Conservation (phyloP, 805 yeast genomes). For the Soucietia sequanensis region DNA sequence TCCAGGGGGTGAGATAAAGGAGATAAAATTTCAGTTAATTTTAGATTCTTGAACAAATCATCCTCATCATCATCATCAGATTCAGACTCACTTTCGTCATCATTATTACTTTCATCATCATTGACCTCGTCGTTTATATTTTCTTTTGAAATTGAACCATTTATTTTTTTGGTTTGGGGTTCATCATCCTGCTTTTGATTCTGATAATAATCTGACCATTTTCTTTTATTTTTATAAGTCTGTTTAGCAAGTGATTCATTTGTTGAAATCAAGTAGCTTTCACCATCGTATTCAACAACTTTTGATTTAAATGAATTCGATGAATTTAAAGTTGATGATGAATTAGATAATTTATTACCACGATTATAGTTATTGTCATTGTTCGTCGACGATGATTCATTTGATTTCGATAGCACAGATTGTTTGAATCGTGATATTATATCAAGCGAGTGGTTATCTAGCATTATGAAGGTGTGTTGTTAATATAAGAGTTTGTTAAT, state of each 20-base stretch:
- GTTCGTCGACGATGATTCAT: neutral
- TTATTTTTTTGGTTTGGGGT: slow-evolving; percentile 5
- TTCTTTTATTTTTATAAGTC: slow-evolving; percentile 29
- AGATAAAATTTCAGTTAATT: slow-evolving; percentile 52
- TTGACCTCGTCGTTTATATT: slow-evolving; percentile 17
- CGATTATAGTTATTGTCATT: slow-evolving; percentile 22
- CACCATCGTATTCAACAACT: slow-evolving; percentile 40
- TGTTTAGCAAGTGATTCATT: slow-evolving; percentile 32
- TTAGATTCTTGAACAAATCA: slow-evolving; percentile 28
- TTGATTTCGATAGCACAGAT: too few relatives aligned
- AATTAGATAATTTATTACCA: slow-evolving; percentile 28
- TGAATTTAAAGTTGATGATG: slow-evolving; percentile 10
- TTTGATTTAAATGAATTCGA: slow-evolving; percentile 26
- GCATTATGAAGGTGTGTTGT: slow-evolving; percentile 26
- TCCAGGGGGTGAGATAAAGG: slow-evolving; percentile 85
- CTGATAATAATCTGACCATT: slow-evolving; percentile 32
- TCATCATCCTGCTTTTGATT: slow-evolving; percentile 3
- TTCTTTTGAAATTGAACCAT: slow-evolving; percentile 4
- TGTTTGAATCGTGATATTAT: slow-evolving; percentile 38
- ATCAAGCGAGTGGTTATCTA: slow-evolving; percentile 38
- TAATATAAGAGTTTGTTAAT: too few relatives aligned
- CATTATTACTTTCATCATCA: slow-evolving; percentile 13
- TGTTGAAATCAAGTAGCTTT: slow-evolving; percentile 33
- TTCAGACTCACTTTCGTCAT: slow-evolving; percentile 8
- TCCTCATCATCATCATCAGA: slow-evolving; percentile 16